Evolutionary conservation across 2,329 filamentous ascomycete genomes (phyloP).

Genomic region (Rachicladosporium sp.): DNA sequence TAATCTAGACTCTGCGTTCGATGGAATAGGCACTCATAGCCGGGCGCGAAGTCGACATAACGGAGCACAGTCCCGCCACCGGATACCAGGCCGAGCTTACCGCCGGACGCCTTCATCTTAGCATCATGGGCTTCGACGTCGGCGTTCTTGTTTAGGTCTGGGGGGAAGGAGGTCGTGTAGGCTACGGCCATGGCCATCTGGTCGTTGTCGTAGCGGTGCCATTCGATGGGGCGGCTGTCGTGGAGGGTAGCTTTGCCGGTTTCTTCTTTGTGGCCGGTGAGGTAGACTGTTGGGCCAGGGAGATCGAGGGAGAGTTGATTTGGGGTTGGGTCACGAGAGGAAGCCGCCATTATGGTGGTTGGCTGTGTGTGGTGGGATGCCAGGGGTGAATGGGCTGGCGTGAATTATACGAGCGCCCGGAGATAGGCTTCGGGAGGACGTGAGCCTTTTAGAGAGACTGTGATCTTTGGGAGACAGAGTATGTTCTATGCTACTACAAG

Average conservation of each 20-base stretch:
- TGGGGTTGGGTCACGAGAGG: conserved; percentile 14
- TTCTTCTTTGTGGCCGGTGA: conserved; percentile 22
- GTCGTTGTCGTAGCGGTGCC: conserved; percentile 27
- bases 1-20: conserved; percentile 26
- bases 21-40: conserved; percentile 25
- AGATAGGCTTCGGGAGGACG: no score
- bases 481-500: no score
- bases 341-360: conserved; percentile 1
- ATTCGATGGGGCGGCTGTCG: conserved; percentile 19
- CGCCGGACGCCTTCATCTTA: conserved; percentile 26
- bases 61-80: conserved; percentile 38
- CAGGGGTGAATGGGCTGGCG: no score
- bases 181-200: conserved; percentile 38
- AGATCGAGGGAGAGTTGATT: conserved; percentile 19
- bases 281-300: conserved; percentile 21
- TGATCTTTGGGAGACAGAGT: no score
- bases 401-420: no score
- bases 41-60: conserved; percentile 25
- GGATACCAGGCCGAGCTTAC: conserved; percentile 39
- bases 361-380: no score
- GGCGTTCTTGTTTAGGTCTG: conserved; percentile 32
- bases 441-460: no score
- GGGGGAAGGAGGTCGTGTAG: conserved; percentile 41
- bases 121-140: conserved; percentile 37
- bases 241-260: conserved; percentile 24